These are phyloP conservation scores for Eucalyptus virginea DNA, from an alignment of 345 rosid genomes.

Conservation along the genomic window DNA sequence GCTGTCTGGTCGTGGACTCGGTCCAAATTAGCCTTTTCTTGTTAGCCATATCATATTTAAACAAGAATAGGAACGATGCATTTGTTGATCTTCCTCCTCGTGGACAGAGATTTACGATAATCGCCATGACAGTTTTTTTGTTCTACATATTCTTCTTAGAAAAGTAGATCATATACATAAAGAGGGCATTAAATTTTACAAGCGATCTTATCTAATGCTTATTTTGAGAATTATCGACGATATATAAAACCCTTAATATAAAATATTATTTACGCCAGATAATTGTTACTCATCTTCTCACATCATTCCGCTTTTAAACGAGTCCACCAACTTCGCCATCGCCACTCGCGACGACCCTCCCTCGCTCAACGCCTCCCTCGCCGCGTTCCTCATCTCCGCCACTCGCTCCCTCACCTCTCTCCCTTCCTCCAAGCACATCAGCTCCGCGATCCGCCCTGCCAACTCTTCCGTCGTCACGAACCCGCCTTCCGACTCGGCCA, in stretches of 20 bases:
- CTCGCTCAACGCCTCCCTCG: not conserved
- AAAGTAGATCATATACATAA: not conserved
- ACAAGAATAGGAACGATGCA: not conserved
- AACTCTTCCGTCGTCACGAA: not conserved
- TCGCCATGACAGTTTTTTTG: not conserved
- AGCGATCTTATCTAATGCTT: not conserved
- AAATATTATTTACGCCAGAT: not conserved
- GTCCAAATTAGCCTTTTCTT: no score
- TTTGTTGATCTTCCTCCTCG: not conserved
- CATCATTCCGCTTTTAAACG: not conserved
- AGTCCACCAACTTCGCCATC: not conserved
- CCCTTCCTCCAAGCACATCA: not conserved
- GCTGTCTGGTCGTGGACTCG: no score
- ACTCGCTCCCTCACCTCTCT: not conserved
- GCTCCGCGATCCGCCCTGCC: not conserved
- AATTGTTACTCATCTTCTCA: not conserved
- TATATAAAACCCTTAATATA: not conserved
- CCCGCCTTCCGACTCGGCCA: not conserved
- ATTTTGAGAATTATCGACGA: not conserved
- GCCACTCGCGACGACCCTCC: not conserved
- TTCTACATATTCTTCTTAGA: not conserved
- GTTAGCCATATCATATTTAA: no score
- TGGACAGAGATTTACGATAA: not conserved
- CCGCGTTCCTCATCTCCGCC: not conserved
- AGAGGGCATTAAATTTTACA: not conserved